Evolutionary conservation across 2,329 filamentous ascomycete species (phyloP).

Genomic region (Calycina marina): DNA sequence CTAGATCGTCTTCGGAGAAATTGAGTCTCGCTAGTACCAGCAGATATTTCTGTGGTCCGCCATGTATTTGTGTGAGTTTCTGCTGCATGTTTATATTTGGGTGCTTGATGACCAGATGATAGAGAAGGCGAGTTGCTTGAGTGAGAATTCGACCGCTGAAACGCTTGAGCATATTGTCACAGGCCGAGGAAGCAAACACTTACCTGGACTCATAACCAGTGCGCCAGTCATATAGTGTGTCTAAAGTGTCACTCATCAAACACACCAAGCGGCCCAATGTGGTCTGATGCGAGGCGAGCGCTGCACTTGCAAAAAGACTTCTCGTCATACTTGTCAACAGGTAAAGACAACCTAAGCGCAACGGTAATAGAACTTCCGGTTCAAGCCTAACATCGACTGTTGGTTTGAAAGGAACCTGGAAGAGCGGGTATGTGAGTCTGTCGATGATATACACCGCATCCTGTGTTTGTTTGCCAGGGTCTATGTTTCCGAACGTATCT

Average conservation of each 20-base stretch:
- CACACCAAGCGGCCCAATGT: conserved; percentile 63
- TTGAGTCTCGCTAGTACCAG: conserved; percentile 71
- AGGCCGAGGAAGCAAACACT: conserved; percentile 1
- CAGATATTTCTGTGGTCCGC: conserved; percentile 69
- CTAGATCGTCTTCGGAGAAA: conserved; percentile 63
- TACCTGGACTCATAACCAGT: conserved; percentile 28
- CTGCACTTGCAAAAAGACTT: conserved; percentile 45
- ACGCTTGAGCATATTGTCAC: conserved; percentile 4
- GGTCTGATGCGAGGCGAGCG: conserved; percentile 53
- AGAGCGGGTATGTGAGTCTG: conserved; percentile 28
- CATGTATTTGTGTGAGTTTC: conserved; percentile 55
- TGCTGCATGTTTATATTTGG: conserved; percentile 49
- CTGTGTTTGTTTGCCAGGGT: conserved; percentile 28
- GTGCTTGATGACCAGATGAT: conserved; percentile 44
- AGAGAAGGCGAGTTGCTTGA: conserved; percentile 42
- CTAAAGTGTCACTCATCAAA: conserved; percentile 60
- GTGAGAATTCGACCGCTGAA: conserved; percentile 37
- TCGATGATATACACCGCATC: conserved; percentile 22
- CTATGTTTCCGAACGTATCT: conserved; percentile 52
- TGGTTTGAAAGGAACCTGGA: conserved; percentile 26
- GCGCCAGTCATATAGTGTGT: conserved; percentile 37
- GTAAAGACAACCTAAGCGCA: conserved; percentile 28
- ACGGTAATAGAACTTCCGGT: conserved; percentile 11
- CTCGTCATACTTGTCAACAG: conserved; percentile 45
- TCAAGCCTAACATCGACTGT: conserved; percentile 15